These are phyloP conservation scores for Lecanicillium sp. DNA, from an alignment of 2,329 filamentous ascomycete genomes.

Conservation along the genomic window DNA sequence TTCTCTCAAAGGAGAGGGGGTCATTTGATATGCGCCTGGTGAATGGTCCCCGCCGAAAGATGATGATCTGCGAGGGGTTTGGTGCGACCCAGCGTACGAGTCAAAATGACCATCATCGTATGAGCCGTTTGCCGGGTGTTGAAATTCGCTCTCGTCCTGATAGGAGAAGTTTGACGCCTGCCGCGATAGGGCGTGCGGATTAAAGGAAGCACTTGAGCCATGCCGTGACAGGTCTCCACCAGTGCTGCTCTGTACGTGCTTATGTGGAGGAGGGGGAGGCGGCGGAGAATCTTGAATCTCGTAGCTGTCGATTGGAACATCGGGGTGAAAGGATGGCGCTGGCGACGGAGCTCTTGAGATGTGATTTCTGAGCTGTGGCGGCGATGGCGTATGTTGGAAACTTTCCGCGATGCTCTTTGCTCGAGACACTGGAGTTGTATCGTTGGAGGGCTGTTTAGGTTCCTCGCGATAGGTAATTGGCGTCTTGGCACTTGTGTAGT, in stretches of 20 bases:
- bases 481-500: conserved; percentile 56
- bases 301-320: conserved; percentile 27
- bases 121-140: conserved; percentile 32
- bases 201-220: conserved; percentile 27
- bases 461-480: conserved; percentile 47
- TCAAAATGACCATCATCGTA: conserved; percentile 27
- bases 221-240: conserved; percentile 23
- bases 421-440: conserved; percentile 1
- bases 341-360: conserved; percentile 23
- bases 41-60: conserved; percentile 58
- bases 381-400: conserved; percentile 11
- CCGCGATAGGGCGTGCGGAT: conserved; percentile 13
- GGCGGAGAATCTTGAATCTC: conserved; percentile 23
- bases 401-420: conserved; percentile 3
- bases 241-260: conserved; percentile 16
- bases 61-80: conserved; percentile 52
- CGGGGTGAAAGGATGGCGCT: conserved; percentile 18
- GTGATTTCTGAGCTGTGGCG: conserved; percentile 17
- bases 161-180: conserved; percentile 4
- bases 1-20: conserved; percentile 83
- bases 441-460: conserved; percentile 23
- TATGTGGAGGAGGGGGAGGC: conserved; percentile 22
- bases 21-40: conserved; percentile 59
- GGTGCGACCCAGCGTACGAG: conserved; percentile 19
- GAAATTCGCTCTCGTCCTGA: conserved; percentile 13